A percentile compares a stretch with the other conserved stretches of the same genome.
phyloP scores from a whole-genome alignment of 2,329 filamentous ascomycete species.

The Penicillium brasilianum region DNA sequence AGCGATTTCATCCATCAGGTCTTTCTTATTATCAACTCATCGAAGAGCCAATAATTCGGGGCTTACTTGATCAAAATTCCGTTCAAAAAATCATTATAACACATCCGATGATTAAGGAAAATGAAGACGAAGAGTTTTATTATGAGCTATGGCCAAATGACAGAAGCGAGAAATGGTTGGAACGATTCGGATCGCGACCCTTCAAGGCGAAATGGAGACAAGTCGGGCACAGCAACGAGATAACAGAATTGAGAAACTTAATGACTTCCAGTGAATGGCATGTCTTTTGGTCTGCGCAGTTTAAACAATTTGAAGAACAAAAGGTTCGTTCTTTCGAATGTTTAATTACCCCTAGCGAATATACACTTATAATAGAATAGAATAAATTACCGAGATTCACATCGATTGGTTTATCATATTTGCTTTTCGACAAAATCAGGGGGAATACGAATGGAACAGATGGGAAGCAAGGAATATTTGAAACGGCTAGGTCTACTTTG shows the following conservation, averaged over 20 bases:
- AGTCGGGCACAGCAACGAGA: slow-evolving; percentile 7
- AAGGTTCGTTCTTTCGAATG: not conserved
- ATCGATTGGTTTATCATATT: slow-evolving; percentile 6
- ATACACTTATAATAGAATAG: not conserved
- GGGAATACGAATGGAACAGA: not conserved
- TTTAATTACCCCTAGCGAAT: not conserved
- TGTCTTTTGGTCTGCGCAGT: not conserved
- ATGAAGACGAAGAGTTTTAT: slow-evolving; percentile 8
- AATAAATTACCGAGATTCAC: too few relatives aligned
- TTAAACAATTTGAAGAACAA: not conserved
- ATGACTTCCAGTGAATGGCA: slow-evolving; percentile 5
- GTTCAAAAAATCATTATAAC: slow-evolving; percentile 10
- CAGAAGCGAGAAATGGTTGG: slow-evolving; percentile 9
- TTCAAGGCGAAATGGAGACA: slow-evolving; percentile 11
- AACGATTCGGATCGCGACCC: slow-evolving; percentile 11
- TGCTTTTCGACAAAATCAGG: not conserved
- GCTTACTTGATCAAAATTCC: slow-evolving; percentile 3
- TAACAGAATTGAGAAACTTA: slow-evolving; percentile 4
- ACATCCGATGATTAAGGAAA: slow-evolving; percentile 16
- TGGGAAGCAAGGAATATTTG: not conserved
- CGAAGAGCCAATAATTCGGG: slow-evolving; percentile 17
- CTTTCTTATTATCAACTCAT: slow-evolving; percentile 20
- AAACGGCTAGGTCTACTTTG: not conserved
- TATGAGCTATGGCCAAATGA: slow-evolving; percentile 20
- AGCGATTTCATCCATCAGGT: slow-evolving; percentile 19